Conservation (phyloP, 2,329 filamentous ascomycete genomes). For the Metarhizium humberi region DNA sequence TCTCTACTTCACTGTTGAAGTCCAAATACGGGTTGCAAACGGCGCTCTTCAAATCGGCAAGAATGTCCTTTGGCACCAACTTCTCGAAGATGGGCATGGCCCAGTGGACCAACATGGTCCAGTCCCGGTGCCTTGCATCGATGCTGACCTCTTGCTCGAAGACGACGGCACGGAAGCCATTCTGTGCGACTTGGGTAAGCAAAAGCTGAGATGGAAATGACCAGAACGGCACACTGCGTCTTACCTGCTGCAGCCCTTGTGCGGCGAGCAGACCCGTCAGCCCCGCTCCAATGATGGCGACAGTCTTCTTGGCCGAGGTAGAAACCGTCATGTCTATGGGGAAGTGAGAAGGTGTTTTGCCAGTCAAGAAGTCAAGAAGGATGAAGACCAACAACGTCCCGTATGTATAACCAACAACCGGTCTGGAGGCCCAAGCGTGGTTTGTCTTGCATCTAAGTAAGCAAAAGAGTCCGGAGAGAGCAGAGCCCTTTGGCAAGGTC, state of each 20-base stretch:
- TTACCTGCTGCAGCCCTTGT: slow-evolving; percentile 26
- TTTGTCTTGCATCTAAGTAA: no score
- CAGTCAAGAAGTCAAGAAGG: not conserved
- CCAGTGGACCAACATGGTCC: slow-evolving; percentile 32
- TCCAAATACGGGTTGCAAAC: slow-evolving; percentile 25
- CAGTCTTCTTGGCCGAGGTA: slow-evolving; percentile 7
- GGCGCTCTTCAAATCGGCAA: slow-evolving; percentile 18
- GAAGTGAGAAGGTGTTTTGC: not conserved
- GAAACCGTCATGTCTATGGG: not conserved
- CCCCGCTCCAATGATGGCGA: slow-evolving; percentile 28
- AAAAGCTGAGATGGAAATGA: not conserved
- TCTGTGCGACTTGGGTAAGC: slow-evolving; percentile 12
- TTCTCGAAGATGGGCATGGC: slow-evolving; percentile 23
- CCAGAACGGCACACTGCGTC: slow-evolving; percentile 3
- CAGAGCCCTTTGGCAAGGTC: no score
- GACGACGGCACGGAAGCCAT: slow-evolving; percentile 22
- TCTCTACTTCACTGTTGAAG: slow-evolving; percentile 21
- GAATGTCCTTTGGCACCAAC: slow-evolving; percentile 23
- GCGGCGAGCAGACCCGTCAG: slow-evolving; percentile 27
- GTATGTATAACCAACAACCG: not conserved
- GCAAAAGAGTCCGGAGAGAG: no score
- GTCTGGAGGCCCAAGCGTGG: no score
- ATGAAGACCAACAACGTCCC: not conserved
- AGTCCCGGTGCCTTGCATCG: slow-evolving; percentile 23
- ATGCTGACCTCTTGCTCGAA: slow-evolving; percentile 22